phyloP scores from a whole-genome alignment of 2,329 filamentous ascomycete species.

The Exophiala calicioides region DNA sequence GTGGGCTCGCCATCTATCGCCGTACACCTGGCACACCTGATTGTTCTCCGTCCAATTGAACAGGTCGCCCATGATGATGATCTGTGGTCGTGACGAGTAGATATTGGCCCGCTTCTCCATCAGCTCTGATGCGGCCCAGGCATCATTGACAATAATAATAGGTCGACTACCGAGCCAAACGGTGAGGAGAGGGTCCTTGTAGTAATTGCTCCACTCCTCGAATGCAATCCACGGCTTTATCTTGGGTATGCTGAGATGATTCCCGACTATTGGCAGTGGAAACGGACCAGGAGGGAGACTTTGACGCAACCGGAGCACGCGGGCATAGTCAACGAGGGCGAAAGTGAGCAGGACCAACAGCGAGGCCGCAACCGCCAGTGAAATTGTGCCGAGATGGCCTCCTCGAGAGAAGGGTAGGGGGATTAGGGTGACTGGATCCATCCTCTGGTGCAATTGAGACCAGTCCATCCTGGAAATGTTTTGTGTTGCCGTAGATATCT shows the following conservation, averaged over 20 bases:
- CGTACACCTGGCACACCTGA: slow-evolving; percentile 47
- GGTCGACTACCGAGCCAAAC: slow-evolving; percentile 54
- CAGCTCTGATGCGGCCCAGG: slow-evolving; percentile 36
- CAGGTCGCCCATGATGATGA: slow-evolving; percentile 37
- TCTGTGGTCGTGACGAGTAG: slow-evolving; percentile 36
- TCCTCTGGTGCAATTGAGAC: too few species aligned
- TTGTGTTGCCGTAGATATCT: too few species aligned
- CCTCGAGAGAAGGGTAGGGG: too few species aligned
- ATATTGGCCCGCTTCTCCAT: slow-evolving; percentile 38
- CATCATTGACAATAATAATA: slow-evolving; percentile 39
- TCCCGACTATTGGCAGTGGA: slow-evolving; percentile 57
- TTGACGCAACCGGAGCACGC: slow-evolving; percentile 32
- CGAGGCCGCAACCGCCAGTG: too few species aligned
- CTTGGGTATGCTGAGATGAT: slow-evolving; percentile 56
- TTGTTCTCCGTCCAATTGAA: slow-evolving; percentile 41
- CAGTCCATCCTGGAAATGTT: too few species aligned
- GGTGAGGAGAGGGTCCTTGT: slow-evolving; percentile 54
- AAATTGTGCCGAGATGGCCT: too few species aligned
- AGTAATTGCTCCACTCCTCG: slow-evolving; percentile 53
- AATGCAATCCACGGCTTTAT: slow-evolving; percentile 61
- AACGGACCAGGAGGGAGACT: slow-evolving; percentile 55
- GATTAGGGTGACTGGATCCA: too few species aligned
- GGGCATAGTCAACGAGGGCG: slow-evolving; percentile 30
- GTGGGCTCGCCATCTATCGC: slow-evolving; percentile 41
- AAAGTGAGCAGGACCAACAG: slow-evolving; percentile 14